Evolutionary conservation across 139 green algal species (phyloP), one percentile per base, ranked within the genome.

Genomic region (Picochlorum costavermella): DNA sequence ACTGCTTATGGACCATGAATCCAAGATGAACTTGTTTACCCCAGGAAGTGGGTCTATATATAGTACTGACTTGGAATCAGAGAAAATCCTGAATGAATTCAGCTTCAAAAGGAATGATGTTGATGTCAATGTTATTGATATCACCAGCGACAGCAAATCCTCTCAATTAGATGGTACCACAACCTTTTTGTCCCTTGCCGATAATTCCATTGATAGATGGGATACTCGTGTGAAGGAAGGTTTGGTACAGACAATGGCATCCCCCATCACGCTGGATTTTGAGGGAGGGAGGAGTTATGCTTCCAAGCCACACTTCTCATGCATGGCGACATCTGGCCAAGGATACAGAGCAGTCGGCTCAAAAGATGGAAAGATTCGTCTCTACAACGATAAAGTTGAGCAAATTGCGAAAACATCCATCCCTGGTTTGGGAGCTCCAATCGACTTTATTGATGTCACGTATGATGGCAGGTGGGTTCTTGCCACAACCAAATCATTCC

Each of bases 391-490:
- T 63, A 88, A 84, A 60, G 81, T 75, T n/a, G 71, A 92, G 2
- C 86, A 73, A 20, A 72, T 79, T 61, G 90, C 90, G 46, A 89
- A 88, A 50, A 96, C 91, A 20, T 64, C 78, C 43, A 92, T 98
- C 43, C 92, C 92, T 6, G 84, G 89, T 40, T 75, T 97, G 45
- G 92, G 92, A 14, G 72, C 77, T 4, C 81, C 89, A 61, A 92
- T 98, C 75, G 96, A 92, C 9, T 60, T 69, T 23, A 81, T 96
- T 23, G 90, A 96, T 67, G 90, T 96, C 14, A 94, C 90, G 1
- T 96, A 83, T 65, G 89, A 96, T 69, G 90, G 76, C 30, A 83
- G 80, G 65, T 95, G 81, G 76, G 78, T 97, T 30, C 60, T 97
- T 51, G 92, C 89, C 45, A 98, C 92, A 25, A 96, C 91, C 0